Percentiles rank a stretch among this genome's conserved stretches.
Evolutionary conservation across 331 rosid species (phyloP).

Genomic region (Rosa hybrid): DNA sequence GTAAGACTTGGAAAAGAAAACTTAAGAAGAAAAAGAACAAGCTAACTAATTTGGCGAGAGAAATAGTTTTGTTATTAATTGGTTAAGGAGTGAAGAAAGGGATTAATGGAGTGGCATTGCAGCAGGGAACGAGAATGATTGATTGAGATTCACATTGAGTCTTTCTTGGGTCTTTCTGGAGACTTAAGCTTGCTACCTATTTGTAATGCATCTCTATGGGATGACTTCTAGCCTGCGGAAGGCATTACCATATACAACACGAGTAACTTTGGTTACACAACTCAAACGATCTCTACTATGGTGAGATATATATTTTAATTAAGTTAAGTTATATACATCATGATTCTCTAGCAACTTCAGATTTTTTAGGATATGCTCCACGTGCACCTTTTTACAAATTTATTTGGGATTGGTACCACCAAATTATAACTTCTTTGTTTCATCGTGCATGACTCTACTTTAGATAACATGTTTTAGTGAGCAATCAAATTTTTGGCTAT

Average conservation of each 20-base stretch:
- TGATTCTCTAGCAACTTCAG: too few species aligned
- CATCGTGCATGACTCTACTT: too few species aligned
- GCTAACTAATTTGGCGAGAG: neutral
- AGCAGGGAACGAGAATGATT: neutral
- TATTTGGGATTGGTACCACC: too few species aligned
- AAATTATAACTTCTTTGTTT: too few species aligned
- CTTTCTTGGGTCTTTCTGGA: neutral
- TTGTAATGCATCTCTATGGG: neutral
- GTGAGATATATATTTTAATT: too few species aligned
- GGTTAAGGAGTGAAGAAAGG: neutral
- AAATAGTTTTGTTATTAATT: neutral
- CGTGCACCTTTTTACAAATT: neutral
- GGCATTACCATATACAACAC: neutral
- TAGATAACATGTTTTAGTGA: too few species aligned
- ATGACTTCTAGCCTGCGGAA: neutral
- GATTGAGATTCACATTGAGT: neutral
- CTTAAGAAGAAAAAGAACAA: neutral
- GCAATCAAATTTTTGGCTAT: too few species aligned
- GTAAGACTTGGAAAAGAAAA: neutral
- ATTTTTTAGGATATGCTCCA: too few species aligned
- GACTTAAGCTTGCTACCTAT: neutral
- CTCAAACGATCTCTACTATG: too few species aligned
- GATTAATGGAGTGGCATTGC: neutral
- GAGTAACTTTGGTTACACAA: neutral
- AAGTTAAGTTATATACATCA: too few species aligned